phyloP scores from a whole-genome alignment of 129 eudicot genomes.

The Arctium lappa region DNA sequence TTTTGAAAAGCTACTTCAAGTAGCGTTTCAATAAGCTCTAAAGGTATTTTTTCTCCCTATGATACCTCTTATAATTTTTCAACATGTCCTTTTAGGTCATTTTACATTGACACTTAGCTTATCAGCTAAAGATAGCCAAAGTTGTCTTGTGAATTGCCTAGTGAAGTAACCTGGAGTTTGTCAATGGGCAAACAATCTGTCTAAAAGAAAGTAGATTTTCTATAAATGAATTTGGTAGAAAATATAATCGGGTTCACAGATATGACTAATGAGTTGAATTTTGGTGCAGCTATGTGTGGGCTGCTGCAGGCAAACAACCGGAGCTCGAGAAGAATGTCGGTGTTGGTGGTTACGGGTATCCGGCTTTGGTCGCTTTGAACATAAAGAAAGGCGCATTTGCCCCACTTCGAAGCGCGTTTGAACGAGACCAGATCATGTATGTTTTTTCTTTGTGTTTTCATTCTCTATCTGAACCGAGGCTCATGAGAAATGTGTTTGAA shows the following conservation, averaged over 20 bases:
- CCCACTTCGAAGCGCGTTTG: conserved; percentile 81
- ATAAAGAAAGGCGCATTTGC: conserved; percentile 78
- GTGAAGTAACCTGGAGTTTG: neutral
- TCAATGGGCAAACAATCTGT: neutral
- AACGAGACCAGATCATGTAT: conserved; percentile 73
- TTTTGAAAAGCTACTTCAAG: neutral
- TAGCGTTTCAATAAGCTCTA: neutral
- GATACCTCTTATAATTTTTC: neutral
- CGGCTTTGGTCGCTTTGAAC: conserved; percentile 88
- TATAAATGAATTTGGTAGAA: neutral
- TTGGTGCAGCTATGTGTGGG: conserved; percentile 83
- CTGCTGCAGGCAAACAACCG: conserved; percentile 89
- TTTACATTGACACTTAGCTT: neutral
- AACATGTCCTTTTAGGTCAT: neutral
- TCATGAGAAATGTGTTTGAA: neutral
- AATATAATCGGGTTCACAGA: neutral
- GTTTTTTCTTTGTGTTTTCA: conserved; percentile 15
- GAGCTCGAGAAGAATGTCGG: conserved; percentile 90
- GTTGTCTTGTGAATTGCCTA: neutral
- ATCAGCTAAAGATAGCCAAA: neutral
- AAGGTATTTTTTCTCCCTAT: neutral
- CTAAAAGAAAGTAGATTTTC: neutral
- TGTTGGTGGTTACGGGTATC: conserved; percentile 97
- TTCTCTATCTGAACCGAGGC: neutral
- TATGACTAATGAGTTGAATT: neutral